A percentile compares a stretch with the other conserved stretches of the same genome.
These are phyloP conservation scores for Linum tenue DNA, from an alignment of 345 rosid species.

Conservation along the genomic window DNA sequence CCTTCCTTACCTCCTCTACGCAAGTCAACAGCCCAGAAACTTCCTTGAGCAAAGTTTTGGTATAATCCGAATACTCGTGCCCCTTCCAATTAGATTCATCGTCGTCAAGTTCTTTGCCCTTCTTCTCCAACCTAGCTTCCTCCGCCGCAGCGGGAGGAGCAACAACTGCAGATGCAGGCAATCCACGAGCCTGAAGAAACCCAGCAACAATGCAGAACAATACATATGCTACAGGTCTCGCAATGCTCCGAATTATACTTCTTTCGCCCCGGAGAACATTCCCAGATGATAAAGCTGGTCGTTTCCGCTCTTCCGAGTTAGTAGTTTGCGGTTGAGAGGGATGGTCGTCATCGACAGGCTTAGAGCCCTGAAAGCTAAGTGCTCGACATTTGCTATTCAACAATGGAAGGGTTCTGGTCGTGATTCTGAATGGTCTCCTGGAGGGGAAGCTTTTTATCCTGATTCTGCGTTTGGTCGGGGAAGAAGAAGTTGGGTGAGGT, in stretches of 20 bases:
- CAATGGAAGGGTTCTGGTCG: slow-evolving; percentile 14
- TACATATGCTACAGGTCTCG: slow-evolving; percentile 39
- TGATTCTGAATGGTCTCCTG: slow-evolving; percentile 11
- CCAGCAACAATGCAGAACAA: slow-evolving; percentile 61
- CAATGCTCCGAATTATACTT: slow-evolving; percentile 23
- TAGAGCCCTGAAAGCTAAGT: slow-evolving; percentile 13
- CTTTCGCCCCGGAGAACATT: slow-evolving; percentile 15
- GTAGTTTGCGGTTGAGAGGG: slow-evolving; percentile 11
- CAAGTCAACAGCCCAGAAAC: slow-evolving; percentile 48
- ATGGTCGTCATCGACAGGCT: slow-evolving; percentile 5
- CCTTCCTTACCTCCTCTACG: slow-evolving; percentile 50
- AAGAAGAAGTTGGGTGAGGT: slow-evolving; percentile 14
- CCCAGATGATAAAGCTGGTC: slow-evolving; percentile 18
- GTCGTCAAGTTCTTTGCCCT: slow-evolving; percentile 13
- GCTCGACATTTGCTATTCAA: slow-evolving; percentile 14
- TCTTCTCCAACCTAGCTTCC: slow-evolving; percentile 29
- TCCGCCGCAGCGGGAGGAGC: slow-evolving; percentile 30
- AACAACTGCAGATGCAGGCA: slow-evolving; percentile 49
- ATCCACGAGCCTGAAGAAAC: slow-evolving; percentile 34
- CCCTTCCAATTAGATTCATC: slow-evolving; percentile 26
- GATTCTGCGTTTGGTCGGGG: slow-evolving; percentile 11
- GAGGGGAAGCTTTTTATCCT: slow-evolving; percentile 16
- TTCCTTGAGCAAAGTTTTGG: slow-evolving; percentile 48
- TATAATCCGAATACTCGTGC: slow-evolving; percentile 44
- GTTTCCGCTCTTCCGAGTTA: slow-evolving; percentile 16